Evolutionary conservation across 768 basidiomycete genomes (phyloP), one percentile per base, ranked within the genome.

Genomic region (Clavaria fumosa): DNA sequence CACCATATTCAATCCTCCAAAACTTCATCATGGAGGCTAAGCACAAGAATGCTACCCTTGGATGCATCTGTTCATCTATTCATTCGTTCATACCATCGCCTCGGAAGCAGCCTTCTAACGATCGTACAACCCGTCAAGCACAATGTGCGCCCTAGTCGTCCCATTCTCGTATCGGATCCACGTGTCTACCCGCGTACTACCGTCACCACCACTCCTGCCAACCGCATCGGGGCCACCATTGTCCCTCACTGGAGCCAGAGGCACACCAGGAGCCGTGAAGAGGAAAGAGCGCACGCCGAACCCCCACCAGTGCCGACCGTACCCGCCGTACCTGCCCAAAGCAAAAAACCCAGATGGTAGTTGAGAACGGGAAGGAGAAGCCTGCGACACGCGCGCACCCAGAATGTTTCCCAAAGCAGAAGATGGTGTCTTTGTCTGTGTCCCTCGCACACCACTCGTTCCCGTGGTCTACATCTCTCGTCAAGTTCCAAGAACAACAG

Each of bases 361-460:
- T 15, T 18, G 27, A n/a, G 35, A 18, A 17, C 33, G 14, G 17
- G 22, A 26, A 37, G 3, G 9, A 23, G 41, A 20, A 17, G 3
- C 31, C 23, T n/a, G n/a, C n/a, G n/a, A n/a, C n/a, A n/a, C n/a
- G n/a, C 3, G 49, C 59, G 9, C 45, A 79, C 72, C 79, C 80
- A 1, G 78, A 76, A 50, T 83, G 81, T 51, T 83, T 83, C 48
- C 68, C 66, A 44, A 83, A 85, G 50, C 81, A 85, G 52, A 82
- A 80, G 0, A 78, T 67, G 6, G 78, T 65, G 27, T 69, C 57
- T 43, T 72, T 71, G 3, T 62, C 64, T 2, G 67, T 66, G 42
- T 81, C 76, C 12, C 77, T 70, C 5, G 69, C 67, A 43, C 81
- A 84, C 81, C 81, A 84, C 51, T 82, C 78, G 41, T 83, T 66